Base-by-base conservation (phyloP, 768 basidiomycete genomes). In the Russula emetica region DNA sequence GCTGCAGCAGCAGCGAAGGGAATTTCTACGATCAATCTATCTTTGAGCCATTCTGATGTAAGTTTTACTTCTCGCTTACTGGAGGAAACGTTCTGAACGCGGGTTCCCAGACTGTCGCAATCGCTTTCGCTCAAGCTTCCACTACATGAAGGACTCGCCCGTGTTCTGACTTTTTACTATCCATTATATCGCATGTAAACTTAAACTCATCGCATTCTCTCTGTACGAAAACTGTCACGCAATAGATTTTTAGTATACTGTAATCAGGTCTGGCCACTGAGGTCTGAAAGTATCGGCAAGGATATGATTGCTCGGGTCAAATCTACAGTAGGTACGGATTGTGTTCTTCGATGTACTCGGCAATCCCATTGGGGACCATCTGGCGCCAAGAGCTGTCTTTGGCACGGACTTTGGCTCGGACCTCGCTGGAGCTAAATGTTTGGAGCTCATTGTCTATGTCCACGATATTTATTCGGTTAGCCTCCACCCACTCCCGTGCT, bases 1-100 rank as follows among this genome's bases (percentile, higher is more conserved):
- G 73, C 76, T 2, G 86, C 86, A 60, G 95, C 94, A 44, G 77
- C 81, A 11, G 79, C 76, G 52, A 90, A 87, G 77, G 87, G 87
- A 57, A 82, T 98, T 73, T 80, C 77, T 16, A 84, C 82, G 69
- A 80, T 96, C 67, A 79, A 92, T 70, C 77, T 99, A 66, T 95
- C 93, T 20, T 77, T 99, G 69, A 93, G 90, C 70, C 96, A 99
- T 77, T 95, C 94, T 60, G 93, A 96, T 79, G 90, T 88, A 74
- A 71, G 84, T 83, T 66, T 49, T 42, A 55, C n/a, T 50, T 13
- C 13, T 20, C 32, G n/a, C 18, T 50, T 34, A 45, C 16, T 40
- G 24, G 42, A 53, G 32, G 20, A 60, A 60, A 38, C 61, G 72
- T 36, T 74, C 66, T 60, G 57, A 62, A 61, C 45, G 45, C 71